Conservation (phyloP, 2,329 filamentous ascomycete species). For the Biscogniauxia mediterranea region DNA sequence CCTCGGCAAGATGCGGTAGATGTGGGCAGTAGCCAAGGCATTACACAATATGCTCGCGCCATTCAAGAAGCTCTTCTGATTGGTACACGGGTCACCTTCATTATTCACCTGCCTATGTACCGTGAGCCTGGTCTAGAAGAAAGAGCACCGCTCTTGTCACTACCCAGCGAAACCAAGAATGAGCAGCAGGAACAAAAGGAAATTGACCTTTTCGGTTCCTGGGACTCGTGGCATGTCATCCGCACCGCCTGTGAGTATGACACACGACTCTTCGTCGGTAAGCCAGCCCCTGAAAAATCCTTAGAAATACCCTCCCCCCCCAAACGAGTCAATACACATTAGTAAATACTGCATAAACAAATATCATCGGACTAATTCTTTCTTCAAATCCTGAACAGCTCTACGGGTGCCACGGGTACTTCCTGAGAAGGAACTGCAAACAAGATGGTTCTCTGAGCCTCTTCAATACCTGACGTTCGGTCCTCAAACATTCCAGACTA, state of each 20-base stretch:
- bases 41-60: constrained; percentile 77
- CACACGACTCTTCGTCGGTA: constrained; percentile 78
- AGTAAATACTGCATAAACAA: neutral
- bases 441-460: constrained; percentile 68
- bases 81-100: constrained; percentile 73
- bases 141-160: constrained; percentile 51
- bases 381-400: constrained; percentile 36
- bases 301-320: neutral
- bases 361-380: constrained; percentile 10
- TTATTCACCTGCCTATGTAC: constrained; percentile 82
- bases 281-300: constrained; percentile 35
- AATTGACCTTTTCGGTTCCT: constrained; percentile 72
- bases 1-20: constrained; percentile 64
- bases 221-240: constrained; percentile 94
- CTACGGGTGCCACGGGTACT: constrained; percentile 57
- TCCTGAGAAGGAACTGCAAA: constrained; percentile 59
- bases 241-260: constrained; percentile 84
- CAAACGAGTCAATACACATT: too few relatives aligned
- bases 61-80: constrained; percentile 76
- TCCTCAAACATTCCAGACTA: constrained; percentile 55
- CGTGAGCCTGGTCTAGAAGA: constrained; percentile 63
- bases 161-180: constrained; percentile 34
- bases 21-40: constrained; percentile 47
- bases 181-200: constrained; percentile 45
- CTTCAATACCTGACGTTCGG: constrained; percentile 60